These are phyloP conservation scores for Ceratocystis huliohia DNA, from an alignment of 2,329 filamentous ascomycete genomes.

Conservation along the genomic window DNA sequence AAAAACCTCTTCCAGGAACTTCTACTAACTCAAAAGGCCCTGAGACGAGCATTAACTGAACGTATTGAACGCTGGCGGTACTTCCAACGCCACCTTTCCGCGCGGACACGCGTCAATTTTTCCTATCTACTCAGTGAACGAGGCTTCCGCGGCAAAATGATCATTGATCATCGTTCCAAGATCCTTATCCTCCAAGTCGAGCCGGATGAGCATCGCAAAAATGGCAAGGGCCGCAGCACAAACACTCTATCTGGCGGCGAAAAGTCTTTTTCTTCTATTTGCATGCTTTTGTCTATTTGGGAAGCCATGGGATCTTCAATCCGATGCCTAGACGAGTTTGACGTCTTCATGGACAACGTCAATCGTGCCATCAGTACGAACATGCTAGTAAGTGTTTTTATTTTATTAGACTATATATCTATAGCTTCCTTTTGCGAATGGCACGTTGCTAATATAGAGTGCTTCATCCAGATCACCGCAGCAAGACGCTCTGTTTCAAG, in stretches of 20 bases:
- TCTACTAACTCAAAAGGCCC: conserved; percentile 31
- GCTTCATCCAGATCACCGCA: conserved; percentile 34
- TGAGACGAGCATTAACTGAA: conserved; percentile 50
- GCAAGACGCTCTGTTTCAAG: conserved; percentile 76
- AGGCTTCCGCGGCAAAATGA: conserved; percentile 70
- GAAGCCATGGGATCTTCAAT: conserved; percentile 96
- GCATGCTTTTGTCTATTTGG: conserved; percentile 84
- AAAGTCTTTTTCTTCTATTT: conserved; percentile 96
- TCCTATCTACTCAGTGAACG: conserved; percentile 79
- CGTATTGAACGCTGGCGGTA: conserved; percentile 64
- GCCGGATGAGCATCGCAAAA: conserved; percentile 55
- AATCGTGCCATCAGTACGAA: conserved; percentile 87
- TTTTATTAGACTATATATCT: background rate
- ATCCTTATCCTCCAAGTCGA: conserved; percentile 66
- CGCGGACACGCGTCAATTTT: conserved; percentile 76
- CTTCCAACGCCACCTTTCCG: conserved; percentile 75
- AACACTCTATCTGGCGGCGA: conserved; percentile 92
- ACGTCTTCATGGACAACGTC: conserved; percentile 98
- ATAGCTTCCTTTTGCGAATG: background rate
- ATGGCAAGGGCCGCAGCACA: conserved; percentile 62
- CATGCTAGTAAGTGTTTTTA: conserved; percentile 58
- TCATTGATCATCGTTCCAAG: conserved; percentile 63
- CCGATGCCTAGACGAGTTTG: conserved; percentile 91
- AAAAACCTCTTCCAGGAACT: conserved; percentile 33
- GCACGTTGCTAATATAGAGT: conserved; percentile 2